phyloP scores from a whole-genome alignment of 768 basidiomycete genomes.

The Xanthoconium purpureum region DNA sequence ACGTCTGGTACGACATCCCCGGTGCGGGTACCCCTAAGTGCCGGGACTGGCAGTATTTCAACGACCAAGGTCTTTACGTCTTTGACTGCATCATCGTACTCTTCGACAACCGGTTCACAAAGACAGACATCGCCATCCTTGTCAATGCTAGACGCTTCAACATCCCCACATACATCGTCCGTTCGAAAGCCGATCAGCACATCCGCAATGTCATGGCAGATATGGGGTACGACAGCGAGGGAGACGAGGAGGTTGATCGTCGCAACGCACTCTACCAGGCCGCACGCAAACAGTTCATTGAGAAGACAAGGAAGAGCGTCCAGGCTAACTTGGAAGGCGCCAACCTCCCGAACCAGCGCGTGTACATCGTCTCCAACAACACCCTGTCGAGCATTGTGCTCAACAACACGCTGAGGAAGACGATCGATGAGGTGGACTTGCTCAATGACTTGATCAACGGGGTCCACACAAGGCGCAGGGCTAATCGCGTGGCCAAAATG shows the following conservation, averaged over 20 bases:
- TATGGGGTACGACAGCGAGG: constrained; percentile 20
- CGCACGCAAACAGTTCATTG: too few relatives aligned
- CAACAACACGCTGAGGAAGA: constrained; percentile 14
- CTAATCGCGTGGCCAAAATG: too few relatives aligned
- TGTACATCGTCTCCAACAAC: constrained; percentile 26
- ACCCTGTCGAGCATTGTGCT: constrained; percentile 20
- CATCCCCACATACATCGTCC: too few relatives aligned
- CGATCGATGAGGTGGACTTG: constrained; percentile 25
- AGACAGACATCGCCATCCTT: constrained; percentile 22
- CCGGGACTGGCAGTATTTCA: constrained; percentile 23
- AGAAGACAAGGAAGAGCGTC: constrained; percentile 18
- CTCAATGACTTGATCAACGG: constrained; percentile 16
- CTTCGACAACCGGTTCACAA: constrained; percentile 23
- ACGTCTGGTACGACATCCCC: constrained; percentile 24
- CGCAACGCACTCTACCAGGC: constrained; percentile 8
- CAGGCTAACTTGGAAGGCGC: constrained; percentile 19
- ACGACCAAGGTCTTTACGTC: constrained; percentile 23
- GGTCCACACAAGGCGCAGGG: constrained; percentile 10
- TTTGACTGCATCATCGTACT: constrained; percentile 23
- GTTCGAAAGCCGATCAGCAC: too few relatives aligned
- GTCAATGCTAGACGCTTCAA: too few relatives aligned
- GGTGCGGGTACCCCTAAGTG: constrained; percentile 20
- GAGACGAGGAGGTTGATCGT: constrained; percentile 9
- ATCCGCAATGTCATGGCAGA: constrained; percentile 19
- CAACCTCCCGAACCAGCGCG: constrained; percentile 23